Evolutionary conservation across 2,329 filamentous ascomycete genomes (phyloP), one percentile per base, ranked within the genome.

Genomic region (Xylariaceae sp.): DNA sequence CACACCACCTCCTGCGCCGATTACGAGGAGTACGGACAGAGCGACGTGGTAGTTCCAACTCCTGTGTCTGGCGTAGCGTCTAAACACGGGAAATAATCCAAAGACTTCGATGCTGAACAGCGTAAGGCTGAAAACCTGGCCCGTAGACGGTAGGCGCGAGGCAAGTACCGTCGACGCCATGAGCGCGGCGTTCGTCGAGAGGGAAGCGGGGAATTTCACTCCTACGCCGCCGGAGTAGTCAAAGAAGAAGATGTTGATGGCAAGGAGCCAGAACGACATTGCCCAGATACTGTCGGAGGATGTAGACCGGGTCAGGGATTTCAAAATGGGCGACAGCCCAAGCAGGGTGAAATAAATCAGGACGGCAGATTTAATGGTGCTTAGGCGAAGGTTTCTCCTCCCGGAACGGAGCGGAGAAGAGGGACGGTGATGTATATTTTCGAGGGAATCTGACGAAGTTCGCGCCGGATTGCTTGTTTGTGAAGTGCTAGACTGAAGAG

Each of bases 41-140:
- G 84, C 69, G 2, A 95, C 80, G 72, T 99, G 93, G 20, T 92
- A 91, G 1, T 79, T 82, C 87, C 90, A 95, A 56, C 88, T 92
- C 40, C 89, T 84, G 70, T 93, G 89, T 16, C 90, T 85, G 9
- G 96, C 84, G 69, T 96, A 91, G 5, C 93, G 84, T n/a, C 95
- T 81, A 70, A 98, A 98, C 3, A 99, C 93, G n/a, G 95, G 95
- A 65, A 98, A 98, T 7, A 99, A 81, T 0, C 93, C 95, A 73
- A 98, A 99, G 1, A 99, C 91, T 72, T 99, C 91, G 65, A 99
- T 98, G 59, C 89, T 93, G 81, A 99, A 98, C 5, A 99, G 84
- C 0, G 93, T 97, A 26, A 99, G 79, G 61, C 89, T 93, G 70
- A 99, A 99, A 0, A 99, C 95, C 71, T 97, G 91, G 0, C 91